These are phyloP conservation scores for Pythium rishiriense DNA, from an alignment of 352 stramenopile genomes.

Conservation along the genomic window DNA sequence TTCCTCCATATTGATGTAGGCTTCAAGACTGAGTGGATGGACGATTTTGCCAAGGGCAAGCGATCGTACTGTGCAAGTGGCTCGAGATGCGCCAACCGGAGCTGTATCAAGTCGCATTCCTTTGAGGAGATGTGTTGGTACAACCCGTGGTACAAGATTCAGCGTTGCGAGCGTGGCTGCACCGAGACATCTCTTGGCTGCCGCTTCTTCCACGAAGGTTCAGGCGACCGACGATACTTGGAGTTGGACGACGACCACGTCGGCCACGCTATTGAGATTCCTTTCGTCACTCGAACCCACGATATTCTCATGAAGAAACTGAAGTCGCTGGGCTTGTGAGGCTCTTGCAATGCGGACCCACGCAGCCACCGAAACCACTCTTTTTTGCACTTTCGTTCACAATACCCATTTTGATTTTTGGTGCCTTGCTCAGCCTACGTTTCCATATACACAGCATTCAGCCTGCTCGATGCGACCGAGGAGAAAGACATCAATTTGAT, in stretches of 20 bases:
- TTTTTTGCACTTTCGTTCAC: constrained; percentile 3
- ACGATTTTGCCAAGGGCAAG: constrained; percentile 8
- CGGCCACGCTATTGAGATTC: constrained; percentile 15
- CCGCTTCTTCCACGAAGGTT: constrained; percentile 10
- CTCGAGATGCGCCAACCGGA: background rate
- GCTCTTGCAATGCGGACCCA: background rate
- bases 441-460: too few relatives aligned
- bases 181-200: constrained; percentile 6
- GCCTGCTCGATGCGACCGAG: too few relatives aligned
- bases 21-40: constrained; percentile 13
- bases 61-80: constrained; percentile 7
- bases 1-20: constrained; percentile 10
- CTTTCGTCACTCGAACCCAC: constrained; percentile 10
- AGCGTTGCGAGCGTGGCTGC: constrained; percentile 11
- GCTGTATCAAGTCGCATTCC: constrained; percentile 11
- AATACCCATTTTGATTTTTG: background rate
- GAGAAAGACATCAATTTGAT: too few relatives aligned
- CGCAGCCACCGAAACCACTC: background rate
- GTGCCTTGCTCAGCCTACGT: too few relatives aligned
- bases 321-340: constrained; percentile 1
- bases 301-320: constrained; percentile 15
- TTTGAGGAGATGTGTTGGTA: constrained; percentile 17
- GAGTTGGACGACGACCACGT: constrained; percentile 16
- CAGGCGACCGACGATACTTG: constrained; percentile 15
- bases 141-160: constrained; percentile 12